phyloP scores from a whole-genome alignment of 2,329 filamentous ascomycete species.

The Xylariaceae sp. region DNA sequence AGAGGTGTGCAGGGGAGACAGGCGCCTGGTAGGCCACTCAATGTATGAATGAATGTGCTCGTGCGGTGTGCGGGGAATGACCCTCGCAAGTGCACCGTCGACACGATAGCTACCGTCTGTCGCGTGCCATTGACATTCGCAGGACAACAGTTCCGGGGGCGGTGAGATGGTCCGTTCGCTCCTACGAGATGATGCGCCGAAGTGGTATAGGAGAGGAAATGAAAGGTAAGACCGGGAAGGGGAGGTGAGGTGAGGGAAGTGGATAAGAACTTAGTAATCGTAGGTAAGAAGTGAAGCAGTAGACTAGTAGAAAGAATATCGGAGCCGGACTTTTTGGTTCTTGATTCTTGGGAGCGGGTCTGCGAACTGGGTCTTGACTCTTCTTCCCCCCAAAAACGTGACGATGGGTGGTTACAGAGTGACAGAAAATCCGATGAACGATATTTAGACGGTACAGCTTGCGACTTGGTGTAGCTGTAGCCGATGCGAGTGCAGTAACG shows the following conservation, averaged over 20 bases:
- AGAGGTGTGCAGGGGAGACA: too few relatives aligned
- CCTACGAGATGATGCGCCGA: conserved; percentile 8
- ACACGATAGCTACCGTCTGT: conserved; percentile 59
- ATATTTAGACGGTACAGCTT: too few relatives aligned
- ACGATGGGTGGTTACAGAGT: not conserved
- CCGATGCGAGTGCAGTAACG: too few relatives aligned
- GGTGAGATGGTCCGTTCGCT: conserved; percentile 8
- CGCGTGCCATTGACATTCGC: conserved; percentile 61
- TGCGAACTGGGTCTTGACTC: conserved; percentile 9
- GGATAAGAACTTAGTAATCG: conserved; percentile 10
- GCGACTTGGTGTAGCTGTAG: too few relatives aligned
- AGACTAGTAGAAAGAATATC: conserved; percentile 13
- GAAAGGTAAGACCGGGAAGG: not conserved
- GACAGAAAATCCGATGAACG: not conserved
- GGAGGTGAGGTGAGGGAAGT: not conserved
- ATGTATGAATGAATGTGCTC: conserved; percentile 43
- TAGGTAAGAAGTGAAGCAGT: not conserved
- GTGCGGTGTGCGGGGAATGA: conserved; percentile 64
- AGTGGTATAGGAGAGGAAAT: not conserved
- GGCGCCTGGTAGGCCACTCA: too few relatives aligned
- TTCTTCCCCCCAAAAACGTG: not conserved
- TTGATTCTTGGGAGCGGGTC: conserved; percentile 17
- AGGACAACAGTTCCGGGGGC: conserved; percentile 7
- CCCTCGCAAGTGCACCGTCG: conserved; percentile 65
- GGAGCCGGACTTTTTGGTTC: conserved; percentile 14